phyloP scores from a whole-genome alignment of 129 eudicot species.

The Tanacetum coccineum region DNA sequence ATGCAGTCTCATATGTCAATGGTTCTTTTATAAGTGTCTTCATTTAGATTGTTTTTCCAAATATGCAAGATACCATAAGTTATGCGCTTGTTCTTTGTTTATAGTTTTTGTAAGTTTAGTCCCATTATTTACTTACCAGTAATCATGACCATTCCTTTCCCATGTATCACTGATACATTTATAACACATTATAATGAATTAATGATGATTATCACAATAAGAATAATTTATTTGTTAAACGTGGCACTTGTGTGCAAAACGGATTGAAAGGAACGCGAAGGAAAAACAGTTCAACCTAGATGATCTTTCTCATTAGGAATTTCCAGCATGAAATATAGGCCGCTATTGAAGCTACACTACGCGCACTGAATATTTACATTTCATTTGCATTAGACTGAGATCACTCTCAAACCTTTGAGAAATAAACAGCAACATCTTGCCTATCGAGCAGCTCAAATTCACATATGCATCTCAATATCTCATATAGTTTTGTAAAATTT shows the following conservation, averaged over 20 bases:
- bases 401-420: too few species aligned
- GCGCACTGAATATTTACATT: too few species aligned
- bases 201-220: background rate
- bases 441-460: too few species aligned
- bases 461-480: too few species aligned
- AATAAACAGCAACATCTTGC: too few species aligned
- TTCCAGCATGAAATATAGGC: too few species aligned
- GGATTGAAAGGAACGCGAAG: background rate
- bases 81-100: background rate
- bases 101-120: background rate
- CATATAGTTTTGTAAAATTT: too few species aligned
- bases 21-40: background rate
- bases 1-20: background rate
- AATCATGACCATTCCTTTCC: background rate
- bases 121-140: background rate
- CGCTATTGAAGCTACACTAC: too few species aligned
- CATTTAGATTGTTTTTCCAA: background rate
- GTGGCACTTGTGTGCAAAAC: background rate
- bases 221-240: background rate
- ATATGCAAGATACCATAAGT: background rate
- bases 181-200: too few species aligned
- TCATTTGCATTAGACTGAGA: too few species aligned
- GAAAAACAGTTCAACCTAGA: background rate
- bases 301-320: too few species aligned
- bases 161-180: background rate